A percentile compares a stretch with the other conserved stretches of the same genome.
Evolutionary conservation across 1,284 basidiomycete genomes (phyloP).

Genomic region (Leccinum solheimii): DNA sequence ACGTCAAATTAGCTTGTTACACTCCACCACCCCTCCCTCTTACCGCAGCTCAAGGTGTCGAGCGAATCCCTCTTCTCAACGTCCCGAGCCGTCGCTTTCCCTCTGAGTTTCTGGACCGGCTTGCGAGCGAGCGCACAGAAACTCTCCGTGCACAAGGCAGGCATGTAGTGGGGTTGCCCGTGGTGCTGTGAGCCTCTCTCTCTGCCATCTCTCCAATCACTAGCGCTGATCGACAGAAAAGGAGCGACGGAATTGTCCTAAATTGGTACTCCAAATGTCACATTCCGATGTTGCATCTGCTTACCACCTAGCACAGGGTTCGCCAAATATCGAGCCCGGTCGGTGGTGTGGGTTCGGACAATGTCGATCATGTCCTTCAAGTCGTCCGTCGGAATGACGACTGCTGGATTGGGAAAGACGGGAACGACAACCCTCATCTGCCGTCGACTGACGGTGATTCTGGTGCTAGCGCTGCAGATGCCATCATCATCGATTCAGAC

Average conservation of each 20-base stretch:
- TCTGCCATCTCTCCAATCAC: background rate
- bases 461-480: constrained; percentile 18
- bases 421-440: background rate
- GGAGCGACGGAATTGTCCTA: constrained; percentile 33
- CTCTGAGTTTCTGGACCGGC: constrained; percentile 14
- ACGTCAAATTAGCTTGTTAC: constrained; percentile 1
- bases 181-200: constrained; percentile 27
- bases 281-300: background rate
- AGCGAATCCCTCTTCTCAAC: constrained; percentile 27
- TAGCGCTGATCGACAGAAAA: constrained; percentile 17
- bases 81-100: constrained; percentile 7
- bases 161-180: constrained; percentile 27
- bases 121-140: constrained; percentile 22
- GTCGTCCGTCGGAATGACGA: background rate
- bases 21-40: constrained; percentile 24
- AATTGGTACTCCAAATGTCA: constrained; percentile 28
- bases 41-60: constrained; percentile 28
- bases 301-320: constrained; percentile 24
- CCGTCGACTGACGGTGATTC: constrained; percentile 2
- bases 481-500: constrained; percentile 25
- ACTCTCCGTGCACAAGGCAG: constrained; percentile 25
- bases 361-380: background rate
- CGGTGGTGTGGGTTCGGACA: background rate
- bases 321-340: constrained; percentile 7
- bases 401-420: background rate